phyloP scores from a whole-genome alignment of 2,329 filamentous ascomycete genomes.

The Trichothecium sympodiale region DNA sequence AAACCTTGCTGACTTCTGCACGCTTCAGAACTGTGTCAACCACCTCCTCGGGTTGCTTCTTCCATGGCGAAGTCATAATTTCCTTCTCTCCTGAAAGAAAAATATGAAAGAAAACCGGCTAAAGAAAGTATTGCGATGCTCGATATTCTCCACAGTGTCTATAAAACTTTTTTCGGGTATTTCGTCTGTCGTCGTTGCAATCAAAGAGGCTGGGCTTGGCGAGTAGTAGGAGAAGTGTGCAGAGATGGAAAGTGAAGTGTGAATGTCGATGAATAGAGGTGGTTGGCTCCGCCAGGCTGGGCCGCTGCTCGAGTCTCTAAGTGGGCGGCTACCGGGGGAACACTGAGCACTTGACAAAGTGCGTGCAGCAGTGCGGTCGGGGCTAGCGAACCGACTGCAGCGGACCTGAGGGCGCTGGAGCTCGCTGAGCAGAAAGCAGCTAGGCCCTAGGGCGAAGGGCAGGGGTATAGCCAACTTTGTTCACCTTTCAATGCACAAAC shows the following conservation, averaged over 20 bases:
- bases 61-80: conserved; percentile 48
- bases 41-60: conserved; percentile 52
- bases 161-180: not conserved
- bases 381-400: not conserved
- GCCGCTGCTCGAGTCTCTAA: not conserved
- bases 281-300: not conserved
- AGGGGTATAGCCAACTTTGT: not conserved
- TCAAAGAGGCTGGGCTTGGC: not conserved
- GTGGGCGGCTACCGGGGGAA: not conserved
- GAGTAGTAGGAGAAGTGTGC: not conserved
- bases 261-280: not conserved
- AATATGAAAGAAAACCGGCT: not conserved
- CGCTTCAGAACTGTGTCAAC: conserved; percentile 60
- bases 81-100: not conserved
- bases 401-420: not conserved
- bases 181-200: not conserved
- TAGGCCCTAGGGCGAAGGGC: not conserved
- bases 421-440: not conserved
- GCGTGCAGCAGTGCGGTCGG: conserved; percentile 1
- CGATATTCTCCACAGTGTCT: not conserved
- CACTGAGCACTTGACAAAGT: not conserved
- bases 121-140: not conserved
- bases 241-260: not conserved
- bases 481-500: not conserved
- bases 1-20: conserved; percentile 66